Evolutionary conservation across 2,329 filamentous ascomycete genomes (phyloP), one percentile per base, ranked within the genome.

Genomic region (Claviceps sorghi): DNA sequence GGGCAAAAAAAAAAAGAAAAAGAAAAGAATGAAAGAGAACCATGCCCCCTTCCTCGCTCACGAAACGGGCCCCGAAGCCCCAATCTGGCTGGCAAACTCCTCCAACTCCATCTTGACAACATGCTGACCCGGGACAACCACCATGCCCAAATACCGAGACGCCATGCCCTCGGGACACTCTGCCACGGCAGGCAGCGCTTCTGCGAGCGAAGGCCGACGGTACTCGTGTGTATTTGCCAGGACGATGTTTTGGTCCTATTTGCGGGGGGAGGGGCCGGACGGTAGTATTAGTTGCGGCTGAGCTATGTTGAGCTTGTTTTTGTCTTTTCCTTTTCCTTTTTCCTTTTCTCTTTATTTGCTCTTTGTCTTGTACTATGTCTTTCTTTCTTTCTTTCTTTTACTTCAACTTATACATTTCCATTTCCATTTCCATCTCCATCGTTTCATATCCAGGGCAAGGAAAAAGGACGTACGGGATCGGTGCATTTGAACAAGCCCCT

Each of bases 401-500:
- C 42, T 44, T 29, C 6, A 2, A 8, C 42, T 44, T 15, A 8
- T n/a, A 11, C 13, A 4, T 8, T 42, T 11, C 41, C 15, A n/a
- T n/a, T n/a, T n/a, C n/a, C n/a, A n/a, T n/a, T n/a, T n/a, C n/a
- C n/a, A n/a, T 21, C 17, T 43, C 17, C 22, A 11, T 44, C 15
- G 3, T 26, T 26, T 26, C n/a, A n/a, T n/a, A n/a, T 26, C 26
- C 26, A 26, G 26, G 26, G 26, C 26, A 17, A 4, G 29, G 13
- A 21, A 30, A n/a, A 30, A 17, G n/a, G 38, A 74, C 78, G 49
- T 71, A 94, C 89, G 54, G 85, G 82, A 72, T 98, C 93, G 32
- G 90, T 96, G 72, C 93, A 98, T 69, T 94, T 96, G 70, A 98
- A 86, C 57, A 82, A 77, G 21, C 93, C 93, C 52, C 89, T 80